Conservation (phyloP, 495 filamentous ascomycete species). For the Aspergillus nanangensis region DNA sequence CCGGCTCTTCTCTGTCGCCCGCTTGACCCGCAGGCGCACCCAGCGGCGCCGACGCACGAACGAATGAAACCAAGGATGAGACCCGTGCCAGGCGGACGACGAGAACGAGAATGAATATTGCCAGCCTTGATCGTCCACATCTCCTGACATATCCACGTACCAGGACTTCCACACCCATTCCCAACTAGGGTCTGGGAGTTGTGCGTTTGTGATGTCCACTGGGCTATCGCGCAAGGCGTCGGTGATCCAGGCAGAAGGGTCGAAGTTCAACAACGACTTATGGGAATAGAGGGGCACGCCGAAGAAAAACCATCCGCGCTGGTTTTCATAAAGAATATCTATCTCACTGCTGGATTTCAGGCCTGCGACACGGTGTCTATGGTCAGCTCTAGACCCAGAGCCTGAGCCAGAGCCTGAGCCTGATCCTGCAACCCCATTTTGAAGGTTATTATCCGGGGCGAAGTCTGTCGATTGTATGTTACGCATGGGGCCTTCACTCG, state of each 20-base stretch:
- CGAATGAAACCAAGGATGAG: conserved; percentile 84
- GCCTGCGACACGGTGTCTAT: conserved; percentile 4
- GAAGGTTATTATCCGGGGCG: neutral
- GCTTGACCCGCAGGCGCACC: conserved; percentile 77
- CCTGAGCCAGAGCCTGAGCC: neutral
- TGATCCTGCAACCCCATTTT: neutral
- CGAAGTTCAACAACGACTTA: conserved; percentile 79
- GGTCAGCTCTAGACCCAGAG: neutral
- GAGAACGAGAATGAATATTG: conserved; percentile 86
- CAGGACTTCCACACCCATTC: conserved; percentile 93
- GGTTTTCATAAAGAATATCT: conserved; percentile 93
- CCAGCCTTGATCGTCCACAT: conserved; percentile 92
- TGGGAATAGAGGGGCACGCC: conserved; percentile 85
- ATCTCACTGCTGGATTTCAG: conserved; percentile 46
- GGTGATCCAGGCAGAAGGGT: conserved; percentile 85
- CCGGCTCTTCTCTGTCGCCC: conserved; percentile 14
- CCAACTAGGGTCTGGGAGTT: conserved; percentile 94
- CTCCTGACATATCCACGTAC: conserved; percentile 87
- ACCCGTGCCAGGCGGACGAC: conserved; percentile 85
- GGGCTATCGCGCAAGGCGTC: conserved; percentile 63
- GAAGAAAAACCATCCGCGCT: conserved; percentile 79
- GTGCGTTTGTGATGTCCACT: conserved; percentile 85
- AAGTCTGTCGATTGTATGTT: neutral
- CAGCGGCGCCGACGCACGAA: conserved; percentile 87
- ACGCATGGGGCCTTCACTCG: neutral